Base-by-base conservation (phyloP, 805 yeast species). In the Monosporozyma yasuniensis region DNA sequence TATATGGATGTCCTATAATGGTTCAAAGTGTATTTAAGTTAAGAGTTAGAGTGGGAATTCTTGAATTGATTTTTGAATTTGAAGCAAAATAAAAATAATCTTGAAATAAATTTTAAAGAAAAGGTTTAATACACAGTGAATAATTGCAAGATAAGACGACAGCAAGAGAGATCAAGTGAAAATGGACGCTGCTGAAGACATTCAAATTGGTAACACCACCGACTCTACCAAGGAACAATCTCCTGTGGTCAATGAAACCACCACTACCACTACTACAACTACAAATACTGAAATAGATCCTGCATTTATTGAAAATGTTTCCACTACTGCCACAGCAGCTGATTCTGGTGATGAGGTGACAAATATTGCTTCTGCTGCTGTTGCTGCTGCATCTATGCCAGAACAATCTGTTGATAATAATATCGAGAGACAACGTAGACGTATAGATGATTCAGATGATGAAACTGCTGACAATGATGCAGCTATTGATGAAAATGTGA, bases 341-440 rank as follows among this genome's bases (percentile, higher is more conserved):
- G 41, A 16, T 19, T 42, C 37, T 18, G 39, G 16, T 3, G 23
- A 44, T 32, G 42, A 37, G 10, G 47, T 23, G 30, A 23, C 34
- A 9, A 38, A 27, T 32, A 35, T 23, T 14, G 46, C 22, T 14
- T 21, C 41, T 16, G 42, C 27, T 42, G 25, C 46, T 30, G 42
- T 22, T 3, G 46, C 42, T 11, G 32, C 41, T 18, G 46, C 22
- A 2, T 25, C 41, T 27, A 28, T 32, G 7, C 35, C 35, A 14
- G 35, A 32, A 32, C 35, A 12, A 28, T 12, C 27, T 39, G 42
- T 9, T 7, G 46, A 39, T 4, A 46, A 12, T 3, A 28, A 5
- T 30, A 35, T 28, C 11, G 62, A 59, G 34, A 58, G 66, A 54
- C 54, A 59, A 51, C 58, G 68, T 49, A 56, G 59, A 50, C 64